Evolutionary conservation across 2,329 filamentous ascomycete species (phyloP), one percentile per base, ranked within the genome.

Genomic region (Apiospora marii): DNA sequence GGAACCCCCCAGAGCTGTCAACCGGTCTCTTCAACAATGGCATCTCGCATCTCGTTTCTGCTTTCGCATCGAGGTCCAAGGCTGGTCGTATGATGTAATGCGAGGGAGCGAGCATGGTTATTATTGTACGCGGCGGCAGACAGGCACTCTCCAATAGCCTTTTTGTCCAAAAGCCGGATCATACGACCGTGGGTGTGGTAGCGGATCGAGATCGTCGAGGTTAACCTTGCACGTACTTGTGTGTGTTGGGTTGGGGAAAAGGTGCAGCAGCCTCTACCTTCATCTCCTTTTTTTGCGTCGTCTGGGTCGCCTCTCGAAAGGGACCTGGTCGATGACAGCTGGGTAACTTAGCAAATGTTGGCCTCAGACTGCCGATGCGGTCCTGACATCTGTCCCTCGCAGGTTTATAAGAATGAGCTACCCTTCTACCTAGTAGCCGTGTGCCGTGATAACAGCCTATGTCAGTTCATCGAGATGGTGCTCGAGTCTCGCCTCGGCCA

Each of bases 121-220:
- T 16, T 41, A 10, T 41, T 41, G 10, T 41, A 1, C 13, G 58
- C 16, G 4, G 34, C 8, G 58, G 34, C 58, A 64, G 22, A 64
- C 58, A 24, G 34, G 34, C 58, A 64, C 30, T 64, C 30, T 41
- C 58, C 58, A 64, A 41, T 64, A 41, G 41, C 58, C 30, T 64
- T 64, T 61, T n/a, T 37, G 58, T 10, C 58, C 58, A 41, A 41
- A 34, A 64, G 58, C 58, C 58, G 58, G 30, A 41, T 64, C 58
- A 64, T 64, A 64, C 58, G 58, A 64, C 58, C 58, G 16, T 64
- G 30, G 58, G 58, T 64, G 67, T 69, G 67, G 67, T 49, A 49
- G 44, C 48, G 67, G 67, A 69, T 69, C 67, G 67, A 69, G 67
- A 69, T 69, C 67, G 43, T 37, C 44, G 34, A 46, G 67, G 67